phyloP scores from a whole-genome alignment of 352 stramenopile species.

The Phytophthora cryptogea region DNA sequence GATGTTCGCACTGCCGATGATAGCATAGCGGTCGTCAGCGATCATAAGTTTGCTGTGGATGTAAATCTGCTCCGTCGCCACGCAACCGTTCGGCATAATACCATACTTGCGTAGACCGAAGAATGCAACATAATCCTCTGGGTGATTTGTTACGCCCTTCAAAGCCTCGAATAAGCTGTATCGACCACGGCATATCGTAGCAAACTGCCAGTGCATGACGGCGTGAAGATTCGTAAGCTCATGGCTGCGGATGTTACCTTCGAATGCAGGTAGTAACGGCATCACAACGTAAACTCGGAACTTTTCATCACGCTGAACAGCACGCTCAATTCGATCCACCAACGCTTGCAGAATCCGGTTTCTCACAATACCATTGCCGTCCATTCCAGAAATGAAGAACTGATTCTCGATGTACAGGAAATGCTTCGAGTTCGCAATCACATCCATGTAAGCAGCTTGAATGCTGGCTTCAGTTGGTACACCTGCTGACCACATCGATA shows the following conservation, averaged over 20 bases:
- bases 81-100: constrained; percentile 76
- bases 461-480: constrained; percentile 84
- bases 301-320: constrained; percentile 67
- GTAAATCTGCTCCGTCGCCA: constrained; percentile 91
- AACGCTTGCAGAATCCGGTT: constrained; percentile 86
- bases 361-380: constrained; percentile 74
- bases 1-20: constrained; percentile 95
- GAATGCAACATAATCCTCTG: constrained; percentile 83
- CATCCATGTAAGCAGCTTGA: constrained; percentile 82
- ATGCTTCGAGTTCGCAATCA: constrained; percentile 80
- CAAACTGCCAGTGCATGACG: constrained; percentile 92
- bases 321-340: constrained; percentile 80
- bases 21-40: constrained; percentile 88
- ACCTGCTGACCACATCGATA: constrained; percentile 88
- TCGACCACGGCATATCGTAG: constrained; percentile 79
- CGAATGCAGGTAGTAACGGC: constrained; percentile 81
- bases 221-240: constrained; percentile 86
- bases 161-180: constrained; percentile 81
- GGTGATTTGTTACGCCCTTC: constrained; percentile 58
- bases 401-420: constrained; percentile 95
- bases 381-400: constrained; percentile 90
- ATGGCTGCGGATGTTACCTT: constrained; percentile 83
- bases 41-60: constrained; percentile 93
- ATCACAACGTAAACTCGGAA: constrained; percentile 89
- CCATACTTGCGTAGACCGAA: constrained; percentile 86